Evolutionary conservation across 176 grass and related monocot species (phyloP).

Genomic region (Carex myosuroides): DNA sequence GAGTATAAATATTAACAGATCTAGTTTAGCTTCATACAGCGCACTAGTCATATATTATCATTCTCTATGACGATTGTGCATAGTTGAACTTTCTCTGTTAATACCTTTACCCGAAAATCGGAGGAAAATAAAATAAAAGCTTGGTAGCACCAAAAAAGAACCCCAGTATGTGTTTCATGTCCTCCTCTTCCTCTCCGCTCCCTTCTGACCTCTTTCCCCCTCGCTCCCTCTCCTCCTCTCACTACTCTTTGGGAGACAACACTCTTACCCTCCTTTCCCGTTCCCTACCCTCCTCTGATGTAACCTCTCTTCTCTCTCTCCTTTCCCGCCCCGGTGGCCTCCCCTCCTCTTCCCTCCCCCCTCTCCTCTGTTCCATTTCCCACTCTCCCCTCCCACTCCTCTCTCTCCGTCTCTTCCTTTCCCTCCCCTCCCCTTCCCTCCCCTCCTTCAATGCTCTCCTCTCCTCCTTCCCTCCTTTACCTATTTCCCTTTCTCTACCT

Average conservation of each 20-base stretch:
- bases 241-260: neutral
- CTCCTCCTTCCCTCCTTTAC: conserved; percentile 12
- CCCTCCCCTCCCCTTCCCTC: neutral
- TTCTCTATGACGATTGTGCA: too few species aligned
- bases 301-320: neutral
- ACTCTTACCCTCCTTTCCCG: neutral
- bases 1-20: too few species aligned
- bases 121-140: neutral
- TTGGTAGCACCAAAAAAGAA: neutral
- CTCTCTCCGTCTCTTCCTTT: neutral
- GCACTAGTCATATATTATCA: too few species aligned
- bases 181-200: neutral
- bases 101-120: too few species aligned
- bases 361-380: neutral
- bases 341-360: neutral
- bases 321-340: neutral
- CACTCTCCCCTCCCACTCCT: neutral
- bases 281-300: neutral
- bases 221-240: neutral
- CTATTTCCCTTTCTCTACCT: conserved; percentile 4
- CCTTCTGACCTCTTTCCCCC: neutral
- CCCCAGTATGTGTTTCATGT: neutral
- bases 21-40: too few species aligned
- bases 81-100: too few species aligned
- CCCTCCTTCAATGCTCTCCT: conserved; percentile 16